These are phyloP conservation scores for Globisporangium megalacanthum DNA, from an alignment of 352 stramenopile species.

Conservation along the genomic window DNA sequence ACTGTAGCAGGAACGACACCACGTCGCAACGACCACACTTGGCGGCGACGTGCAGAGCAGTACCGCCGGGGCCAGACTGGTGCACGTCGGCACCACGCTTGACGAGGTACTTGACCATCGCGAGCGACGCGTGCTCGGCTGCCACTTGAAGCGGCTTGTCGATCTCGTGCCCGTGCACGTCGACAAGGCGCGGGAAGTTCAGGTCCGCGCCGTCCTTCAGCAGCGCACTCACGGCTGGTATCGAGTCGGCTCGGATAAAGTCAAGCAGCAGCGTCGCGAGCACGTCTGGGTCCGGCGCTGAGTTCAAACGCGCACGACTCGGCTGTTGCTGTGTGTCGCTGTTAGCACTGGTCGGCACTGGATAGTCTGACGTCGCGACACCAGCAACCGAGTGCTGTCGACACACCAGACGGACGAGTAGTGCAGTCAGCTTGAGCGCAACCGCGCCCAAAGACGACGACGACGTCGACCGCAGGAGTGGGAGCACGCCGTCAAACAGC, in stretches of 20 bases:
- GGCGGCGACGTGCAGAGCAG: constrained; percentile 63
- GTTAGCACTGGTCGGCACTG: not conserved
- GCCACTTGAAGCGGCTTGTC: constrained; percentile 69
- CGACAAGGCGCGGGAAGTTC: constrained; percentile 45
- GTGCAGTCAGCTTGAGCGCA: constrained; percentile 44
- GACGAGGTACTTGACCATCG: constrained; percentile 74
- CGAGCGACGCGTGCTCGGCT: constrained; percentile 47
- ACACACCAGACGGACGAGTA: constrained; percentile 54
- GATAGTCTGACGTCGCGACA: not conserved
- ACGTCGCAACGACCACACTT: constrained; percentile 61
- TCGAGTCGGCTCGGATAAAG: constrained; percentile 66
- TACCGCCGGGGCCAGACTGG: constrained; percentile 40
- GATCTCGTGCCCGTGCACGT: constrained; percentile 43
- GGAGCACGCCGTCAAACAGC: constrained; percentile 48
- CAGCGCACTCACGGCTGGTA: constrained; percentile 61
- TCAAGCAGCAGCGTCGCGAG: constrained; percentile 58
- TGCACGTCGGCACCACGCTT: constrained; percentile 72
- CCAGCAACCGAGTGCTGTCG: constrained; percentile 23
- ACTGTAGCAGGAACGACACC: constrained; percentile 70
- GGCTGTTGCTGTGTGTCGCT: not conserved
- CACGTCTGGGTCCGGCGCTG: constrained; percentile 53
- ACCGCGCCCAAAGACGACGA: constrained; percentile 25
- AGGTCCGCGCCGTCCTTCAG: constrained; percentile 75
- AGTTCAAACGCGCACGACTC: constrained; percentile 39
- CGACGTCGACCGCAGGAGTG: constrained; percentile 37